Conservation (phyloP, 2,329 filamentous ascomycete species). For the Pseudonectria buxi region DNA sequence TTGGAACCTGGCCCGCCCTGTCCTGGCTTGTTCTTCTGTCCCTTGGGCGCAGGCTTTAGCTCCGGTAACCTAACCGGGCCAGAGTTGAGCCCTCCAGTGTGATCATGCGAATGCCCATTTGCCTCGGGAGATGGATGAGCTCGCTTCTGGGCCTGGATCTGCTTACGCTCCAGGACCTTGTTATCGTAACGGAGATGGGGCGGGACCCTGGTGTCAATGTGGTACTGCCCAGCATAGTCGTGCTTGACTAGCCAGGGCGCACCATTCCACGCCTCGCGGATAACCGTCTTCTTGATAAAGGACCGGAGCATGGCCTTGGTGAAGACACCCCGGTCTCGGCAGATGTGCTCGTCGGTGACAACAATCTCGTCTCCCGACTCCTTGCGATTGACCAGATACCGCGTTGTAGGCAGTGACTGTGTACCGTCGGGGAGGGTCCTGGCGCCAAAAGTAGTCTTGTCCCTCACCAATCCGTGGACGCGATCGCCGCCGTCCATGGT, state of each 20-base stretch:
- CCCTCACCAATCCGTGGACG: constrained; percentile 68
- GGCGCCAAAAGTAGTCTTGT: constrained; percentile 72
- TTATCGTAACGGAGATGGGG: constrained; percentile 74
- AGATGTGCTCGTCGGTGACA: constrained; percentile 76
- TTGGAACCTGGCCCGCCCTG: constrained; percentile 30
- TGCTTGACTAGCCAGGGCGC: constrained; percentile 93
- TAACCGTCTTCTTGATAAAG: constrained; percentile 93
- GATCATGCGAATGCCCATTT: constrained; percentile 30
- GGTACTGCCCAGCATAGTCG: constrained; percentile 73
- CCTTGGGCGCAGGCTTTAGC: constrained; percentile 66
- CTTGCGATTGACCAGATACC: constrained; percentile 74
- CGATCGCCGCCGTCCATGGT: constrained; percentile 62
- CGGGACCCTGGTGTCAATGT: constrained; percentile 82
- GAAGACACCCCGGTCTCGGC: constrained; percentile 82
- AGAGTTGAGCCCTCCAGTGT: constrained; percentile 24
- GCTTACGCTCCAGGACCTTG: constrained; percentile 71
- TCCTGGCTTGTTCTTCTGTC: constrained; percentile 53
- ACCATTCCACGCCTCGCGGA: constrained; percentile 86
- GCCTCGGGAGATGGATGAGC: constrained; percentile 40
- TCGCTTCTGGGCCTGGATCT: constrained; percentile 60
- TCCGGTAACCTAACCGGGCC: constrained; percentile 59
- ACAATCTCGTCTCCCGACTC: constrained; percentile 66
- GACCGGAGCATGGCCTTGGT: constrained; percentile 90
- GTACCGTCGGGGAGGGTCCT: constrained; percentile 58
- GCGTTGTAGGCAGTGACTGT: constrained; percentile 62